Percentiles rank a stretch among this genome's conserved stretches.
These are phyloP conservation scores for Scytalidium sp. DNA, from an alignment of 2,329 filamentous ascomycete species.

Conservation along the genomic window DNA sequence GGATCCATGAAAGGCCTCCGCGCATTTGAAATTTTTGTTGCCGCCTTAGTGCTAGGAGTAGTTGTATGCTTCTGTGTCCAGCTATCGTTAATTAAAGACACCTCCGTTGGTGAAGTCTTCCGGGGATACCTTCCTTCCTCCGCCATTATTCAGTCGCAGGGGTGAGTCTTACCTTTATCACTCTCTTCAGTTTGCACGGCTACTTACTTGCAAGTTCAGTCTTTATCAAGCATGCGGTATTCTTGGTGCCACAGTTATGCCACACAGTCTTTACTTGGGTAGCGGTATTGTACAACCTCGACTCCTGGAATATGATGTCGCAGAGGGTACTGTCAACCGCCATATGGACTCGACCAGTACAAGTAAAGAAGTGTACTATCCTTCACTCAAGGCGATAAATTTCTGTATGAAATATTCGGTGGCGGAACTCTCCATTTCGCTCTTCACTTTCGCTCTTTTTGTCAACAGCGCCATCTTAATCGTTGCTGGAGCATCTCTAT, in stretches of 20 bases:
- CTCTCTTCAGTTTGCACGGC: neutral
- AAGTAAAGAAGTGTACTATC: constrained; percentile 59
- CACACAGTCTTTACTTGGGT: constrained; percentile 65
- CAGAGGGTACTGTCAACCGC: constrained; percentile 44
- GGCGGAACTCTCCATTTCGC: constrained; percentile 65
- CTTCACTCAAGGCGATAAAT: constrained; percentile 69
- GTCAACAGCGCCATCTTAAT: constrained; percentile 83
- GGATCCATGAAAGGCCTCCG: constrained; percentile 57
- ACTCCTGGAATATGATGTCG: constrained; percentile 59
- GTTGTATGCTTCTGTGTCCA: constrained; percentile 70
- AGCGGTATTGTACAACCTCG: constrained; percentile 67
- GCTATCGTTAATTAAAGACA: constrained; percentile 57
- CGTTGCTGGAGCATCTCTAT: constrained; percentile 75
- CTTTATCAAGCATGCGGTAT: constrained; percentile 74
- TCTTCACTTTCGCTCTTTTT: constrained; percentile 82
- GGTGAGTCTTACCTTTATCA: constrained; percentile 28
- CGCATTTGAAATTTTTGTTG: constrained; percentile 63
- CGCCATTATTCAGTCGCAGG: constrained; percentile 54
- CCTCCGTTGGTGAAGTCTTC: constrained; percentile 57
- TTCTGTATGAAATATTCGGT: constrained; percentile 73
- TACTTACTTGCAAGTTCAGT: constrained; percentile 25
- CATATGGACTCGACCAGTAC: neutral
- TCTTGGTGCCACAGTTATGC: constrained; percentile 73
- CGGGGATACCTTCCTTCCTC: constrained; percentile 62
- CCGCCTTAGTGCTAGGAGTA: constrained; percentile 62